Percentiles rank a stretch among this genome's conserved stretches.
Evolutionary conservation across 202 grass and related monocot genomes (phyloP).

Genomic region (Setaria italica): DNA sequence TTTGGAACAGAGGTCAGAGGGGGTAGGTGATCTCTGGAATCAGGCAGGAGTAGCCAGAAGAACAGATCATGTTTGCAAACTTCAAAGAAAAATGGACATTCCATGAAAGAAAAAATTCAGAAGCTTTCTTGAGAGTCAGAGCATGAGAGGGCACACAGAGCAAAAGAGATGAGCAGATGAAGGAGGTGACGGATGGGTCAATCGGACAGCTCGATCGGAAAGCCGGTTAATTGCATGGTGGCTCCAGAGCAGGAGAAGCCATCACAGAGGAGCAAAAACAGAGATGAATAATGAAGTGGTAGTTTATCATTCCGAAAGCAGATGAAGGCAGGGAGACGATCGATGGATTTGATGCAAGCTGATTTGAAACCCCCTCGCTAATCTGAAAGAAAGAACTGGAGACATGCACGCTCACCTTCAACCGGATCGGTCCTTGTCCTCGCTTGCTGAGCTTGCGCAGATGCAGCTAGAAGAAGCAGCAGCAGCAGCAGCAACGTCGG

Average conservation of each 20-base stretch:
- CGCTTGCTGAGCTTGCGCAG: constrained; percentile 28
- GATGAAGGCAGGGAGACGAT: background rate
- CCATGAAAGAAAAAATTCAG: background rate
- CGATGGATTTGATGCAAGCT: background rate
- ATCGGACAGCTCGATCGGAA: too few species aligned
- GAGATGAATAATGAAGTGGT: too few species aligned
- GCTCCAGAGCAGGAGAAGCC: too few species aligned
- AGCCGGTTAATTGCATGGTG: background rate
- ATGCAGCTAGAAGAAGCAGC: background rate
- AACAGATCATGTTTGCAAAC: background rate
- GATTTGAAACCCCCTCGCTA: background rate
- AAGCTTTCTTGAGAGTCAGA: background rate
- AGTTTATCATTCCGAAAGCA: too few species aligned
- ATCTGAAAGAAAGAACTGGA: background rate
- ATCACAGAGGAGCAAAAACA: too few species aligned
- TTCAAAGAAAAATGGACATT: background rate
- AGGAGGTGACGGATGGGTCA: too few species aligned
- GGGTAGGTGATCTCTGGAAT: background rate
- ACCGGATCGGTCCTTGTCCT: constrained; percentile 43
- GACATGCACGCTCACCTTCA: constrained; percentile 40
- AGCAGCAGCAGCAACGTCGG: background rate
- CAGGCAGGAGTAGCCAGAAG: too few species aligned
- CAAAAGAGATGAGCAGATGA: background rate
- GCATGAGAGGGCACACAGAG: background rate
- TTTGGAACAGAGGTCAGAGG: background rate